Conservation (phyloP, 2,329 filamentous ascomycete species). For the Diaporthe caulivora region DNA sequence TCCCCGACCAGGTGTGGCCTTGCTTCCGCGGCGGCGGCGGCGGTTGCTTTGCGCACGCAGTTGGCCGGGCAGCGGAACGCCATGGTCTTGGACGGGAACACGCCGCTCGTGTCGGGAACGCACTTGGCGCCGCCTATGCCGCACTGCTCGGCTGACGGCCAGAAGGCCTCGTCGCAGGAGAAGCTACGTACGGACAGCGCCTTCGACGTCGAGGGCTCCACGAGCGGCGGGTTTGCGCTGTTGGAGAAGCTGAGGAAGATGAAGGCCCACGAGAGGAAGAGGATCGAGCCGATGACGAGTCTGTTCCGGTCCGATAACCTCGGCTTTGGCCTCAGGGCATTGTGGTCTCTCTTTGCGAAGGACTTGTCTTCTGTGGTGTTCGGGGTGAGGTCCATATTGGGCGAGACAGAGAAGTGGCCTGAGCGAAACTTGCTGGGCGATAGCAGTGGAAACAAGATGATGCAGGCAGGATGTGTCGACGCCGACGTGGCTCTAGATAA, state of each 20-base stretch:
- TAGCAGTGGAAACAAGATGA: neutral
- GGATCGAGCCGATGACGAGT: neutral
- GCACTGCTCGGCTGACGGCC: constrained; percentile 73
- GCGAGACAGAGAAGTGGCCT: neutral
- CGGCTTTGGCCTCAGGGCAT: constrained; percentile 1
- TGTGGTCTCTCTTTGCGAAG: constrained; percentile 18
- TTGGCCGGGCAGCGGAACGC: constrained; percentile 83
- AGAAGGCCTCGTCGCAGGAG: constrained; percentile 77
- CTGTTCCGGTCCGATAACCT: neutral
- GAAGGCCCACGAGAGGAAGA: constrained; percentile 34
- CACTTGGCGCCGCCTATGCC: constrained; percentile 81
- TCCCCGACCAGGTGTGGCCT: constrained; percentile 78
- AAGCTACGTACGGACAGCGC: constrained; percentile 48
- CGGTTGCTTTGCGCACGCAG: constrained; percentile 69
- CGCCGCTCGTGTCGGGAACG: constrained; percentile 61
- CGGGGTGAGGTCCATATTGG: neutral
- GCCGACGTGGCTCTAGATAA: constrained; percentile 13
- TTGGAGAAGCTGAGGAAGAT: constrained; percentile 54
- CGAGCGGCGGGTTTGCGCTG: constrained; percentile 32
- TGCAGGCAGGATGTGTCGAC: neutral
- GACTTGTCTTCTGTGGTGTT: neutral
- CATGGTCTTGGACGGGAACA: constrained; percentile 75
- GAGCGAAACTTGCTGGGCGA: neutral
- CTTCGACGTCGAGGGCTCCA: neutral
- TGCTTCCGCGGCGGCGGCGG: constrained; percentile 69